Evolutionary conservation across 1,284 basidiomycete genomes (phyloP).

Genomic region (Pseudozyma tsukubaensis): DNA sequence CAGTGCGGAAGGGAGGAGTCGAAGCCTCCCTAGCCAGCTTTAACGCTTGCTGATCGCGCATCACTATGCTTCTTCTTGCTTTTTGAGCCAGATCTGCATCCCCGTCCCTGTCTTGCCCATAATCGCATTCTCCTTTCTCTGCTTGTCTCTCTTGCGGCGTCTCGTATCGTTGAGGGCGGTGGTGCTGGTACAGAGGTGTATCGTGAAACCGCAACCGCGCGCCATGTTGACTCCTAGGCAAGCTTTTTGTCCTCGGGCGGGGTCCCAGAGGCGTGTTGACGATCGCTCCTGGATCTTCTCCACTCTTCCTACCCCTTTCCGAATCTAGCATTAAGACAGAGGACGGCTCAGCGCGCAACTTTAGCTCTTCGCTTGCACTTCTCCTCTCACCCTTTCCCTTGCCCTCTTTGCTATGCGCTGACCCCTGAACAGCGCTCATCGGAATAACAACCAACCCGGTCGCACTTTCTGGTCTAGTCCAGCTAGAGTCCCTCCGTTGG

Average conservation of each 20-base stretch:
- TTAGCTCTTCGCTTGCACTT: neutral
- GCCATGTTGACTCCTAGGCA: too few species aligned
- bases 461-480: slow-evolving; percentile 80
- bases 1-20: slow-evolving; percentile 1
- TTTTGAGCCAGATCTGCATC: neutral
- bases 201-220: neutral
- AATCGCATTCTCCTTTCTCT: neutral
- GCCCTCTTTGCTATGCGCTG: slow-evolving; percentile 56
- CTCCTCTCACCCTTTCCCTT: neutral
- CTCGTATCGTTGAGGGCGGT: neutral
- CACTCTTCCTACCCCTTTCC: too few species aligned
- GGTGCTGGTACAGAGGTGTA: too few species aligned
- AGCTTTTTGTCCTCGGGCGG: too few species aligned
- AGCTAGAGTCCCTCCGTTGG: slow-evolving; percentile 84
- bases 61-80: slow-evolving; percentile 9
- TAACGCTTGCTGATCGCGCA: slow-evolving; percentile 15
- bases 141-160: too few species aligned
- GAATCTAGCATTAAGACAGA: too few species aligned
- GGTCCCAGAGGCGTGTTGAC: too few species aligned
- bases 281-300: too few species aligned
- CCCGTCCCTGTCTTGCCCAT: neutral
- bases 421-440: slow-evolving; percentile 80
- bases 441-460: slow-evolving; percentile 87
- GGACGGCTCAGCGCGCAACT: too few species aligned
- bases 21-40: slow-evolving; percentile 7